A percentile compares a stretch with the other conserved stretches of the same genome.
Evolutionary conservation across 306 rosid species (phyloP).

Genomic region (Casuarina glauca): DNA sequence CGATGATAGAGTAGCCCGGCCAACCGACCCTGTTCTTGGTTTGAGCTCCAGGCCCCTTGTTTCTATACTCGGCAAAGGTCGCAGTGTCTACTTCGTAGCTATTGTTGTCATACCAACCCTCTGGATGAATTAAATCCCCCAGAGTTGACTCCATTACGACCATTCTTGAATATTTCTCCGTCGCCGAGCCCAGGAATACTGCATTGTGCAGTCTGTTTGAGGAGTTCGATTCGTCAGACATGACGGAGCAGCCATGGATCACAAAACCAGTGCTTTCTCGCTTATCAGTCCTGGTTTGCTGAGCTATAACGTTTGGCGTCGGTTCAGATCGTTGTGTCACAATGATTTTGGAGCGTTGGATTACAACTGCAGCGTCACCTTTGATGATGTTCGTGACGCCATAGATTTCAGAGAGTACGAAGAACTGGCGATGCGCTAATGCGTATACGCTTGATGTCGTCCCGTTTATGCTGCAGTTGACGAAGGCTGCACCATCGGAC

Average conservation of each 20-base stretch:
- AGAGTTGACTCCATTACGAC: slow-evolving; percentile 35
- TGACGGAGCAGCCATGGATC: neutral
- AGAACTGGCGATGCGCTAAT: slow-evolving; percentile 12
- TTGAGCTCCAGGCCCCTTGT: slow-evolving; percentile 29
- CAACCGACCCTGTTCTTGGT: slow-evolving; percentile 19
- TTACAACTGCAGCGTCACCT: slow-evolving; percentile 1
- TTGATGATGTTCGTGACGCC: slow-evolving; percentile 6
- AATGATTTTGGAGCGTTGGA: neutral
- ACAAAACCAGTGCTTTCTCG: slow-evolving; percentile 6
- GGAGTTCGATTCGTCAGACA: neutral
- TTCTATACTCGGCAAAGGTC: slow-evolving; percentile 24
- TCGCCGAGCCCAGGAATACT: neutral
- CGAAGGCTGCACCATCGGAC: slow-evolving; percentile 8
- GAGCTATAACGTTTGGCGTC: neutral
- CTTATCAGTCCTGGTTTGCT: neutral
- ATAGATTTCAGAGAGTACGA: neutral
- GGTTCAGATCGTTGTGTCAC: neutral
- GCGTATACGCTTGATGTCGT: neutral
- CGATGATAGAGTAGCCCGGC: neutral
- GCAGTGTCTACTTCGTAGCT: slow-evolving; percentile 24
- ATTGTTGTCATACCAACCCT: slow-evolving; percentile 31
- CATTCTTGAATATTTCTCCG: slow-evolving; percentile 24
- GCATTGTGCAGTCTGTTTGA: no score
- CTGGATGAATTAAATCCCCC: slow-evolving; percentile 8
- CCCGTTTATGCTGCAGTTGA: neutral